Conservation (phyloP, 768 basidiomycete species). For the Suillus subalutaceus region DNA sequence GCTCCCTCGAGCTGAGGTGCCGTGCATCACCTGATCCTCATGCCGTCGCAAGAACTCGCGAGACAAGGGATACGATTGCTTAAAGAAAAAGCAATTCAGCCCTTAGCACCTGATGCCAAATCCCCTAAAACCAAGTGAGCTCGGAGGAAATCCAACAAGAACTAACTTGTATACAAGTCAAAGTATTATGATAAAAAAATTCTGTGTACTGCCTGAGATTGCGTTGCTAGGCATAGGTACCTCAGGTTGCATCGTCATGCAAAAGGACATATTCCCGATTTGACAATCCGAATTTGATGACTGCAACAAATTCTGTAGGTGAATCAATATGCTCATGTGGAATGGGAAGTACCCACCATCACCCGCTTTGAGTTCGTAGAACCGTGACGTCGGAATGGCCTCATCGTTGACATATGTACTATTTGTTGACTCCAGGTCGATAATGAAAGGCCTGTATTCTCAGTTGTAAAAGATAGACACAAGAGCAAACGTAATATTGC, state of each 20-base stretch:
- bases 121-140: not conserved
- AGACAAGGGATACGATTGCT: not conserved
- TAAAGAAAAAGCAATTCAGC: not conserved
- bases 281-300: slow-evolving; percentile 85
- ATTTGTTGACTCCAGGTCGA: slow-evolving; percentile 99
- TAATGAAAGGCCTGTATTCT: slow-evolving; percentile 83
- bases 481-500: slow-evolving; percentile 30
- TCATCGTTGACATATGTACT: slow-evolving; percentile 90
- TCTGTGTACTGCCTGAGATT: not conserved
- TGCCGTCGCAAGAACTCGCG: not conserved
- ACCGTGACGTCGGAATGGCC: slow-evolving; percentile 82
- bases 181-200: slow-evolving; percentile 2
- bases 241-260: slow-evolving; percentile 68
- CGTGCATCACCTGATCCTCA: not conserved
- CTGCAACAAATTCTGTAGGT: slow-evolving; percentile 40
- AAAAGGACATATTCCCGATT: slow-evolving; percentile 83
- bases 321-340: slow-evolving; percentile 1
- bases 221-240: not conserved
- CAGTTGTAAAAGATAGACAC: slow-evolving; percentile 13
- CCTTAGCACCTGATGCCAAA: not conserved
- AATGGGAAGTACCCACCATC: slow-evolving; percentile 61
- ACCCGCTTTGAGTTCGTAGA: slow-evolving; percentile 76
- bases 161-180: not conserved
- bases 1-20: not conserved
- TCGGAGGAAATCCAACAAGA: not conserved